Evolutionary conservation across 2,329 filamentous ascomycete species (phyloP), one percentile per base, ranked within the genome.

Genomic region (Fusarium buxicola): DNA sequence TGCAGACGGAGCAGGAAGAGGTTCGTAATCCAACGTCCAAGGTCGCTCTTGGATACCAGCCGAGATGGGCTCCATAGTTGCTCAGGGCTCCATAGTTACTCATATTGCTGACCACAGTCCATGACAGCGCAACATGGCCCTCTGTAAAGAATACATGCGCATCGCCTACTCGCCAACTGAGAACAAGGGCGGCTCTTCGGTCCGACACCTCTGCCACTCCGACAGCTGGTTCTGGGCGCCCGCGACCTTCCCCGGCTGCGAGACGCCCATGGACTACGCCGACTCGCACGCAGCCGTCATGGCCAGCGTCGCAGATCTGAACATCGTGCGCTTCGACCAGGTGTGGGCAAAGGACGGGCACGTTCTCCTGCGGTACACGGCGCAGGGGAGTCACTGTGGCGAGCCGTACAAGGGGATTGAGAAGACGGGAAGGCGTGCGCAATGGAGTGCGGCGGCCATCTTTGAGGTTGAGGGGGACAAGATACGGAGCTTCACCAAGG

Each of bases 301-400:
- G 67, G 49, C 51, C 9, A 66, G 63, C 35, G 68, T 69, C 16
- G 15, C 44, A 12, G 59, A 70, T 44, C 54, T 70, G 16, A 45
- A 47, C 16, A 69, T 68, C 43, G 45, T 69, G 15, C 58, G 65
- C 9, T 68, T 68, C 36, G 65, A 68, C 30, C 63, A 69, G 52
- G 44, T 61, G 3, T 70, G 63, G 67, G 65, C 63, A 13, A 71
- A 69, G 36, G 59, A 62, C 12, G 65, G 65, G 2, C 63, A 68
- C 35, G 66, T 69, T 27, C 56, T 69, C 24, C 60, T 68, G 38
- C 55, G 69, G n/a, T 70, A 70, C 31, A 66, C 60, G 8, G 66
- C 66, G 1, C 60, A 66, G 45, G 66, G 68, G 9, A 68, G 61
- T 41, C 69, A 71, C 36, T 34, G 44, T 9, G 63, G 68, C 6